Conservation (phyloP, 2,329 filamentous ascomycete genomes). For the Orbilia javanica region DNA sequence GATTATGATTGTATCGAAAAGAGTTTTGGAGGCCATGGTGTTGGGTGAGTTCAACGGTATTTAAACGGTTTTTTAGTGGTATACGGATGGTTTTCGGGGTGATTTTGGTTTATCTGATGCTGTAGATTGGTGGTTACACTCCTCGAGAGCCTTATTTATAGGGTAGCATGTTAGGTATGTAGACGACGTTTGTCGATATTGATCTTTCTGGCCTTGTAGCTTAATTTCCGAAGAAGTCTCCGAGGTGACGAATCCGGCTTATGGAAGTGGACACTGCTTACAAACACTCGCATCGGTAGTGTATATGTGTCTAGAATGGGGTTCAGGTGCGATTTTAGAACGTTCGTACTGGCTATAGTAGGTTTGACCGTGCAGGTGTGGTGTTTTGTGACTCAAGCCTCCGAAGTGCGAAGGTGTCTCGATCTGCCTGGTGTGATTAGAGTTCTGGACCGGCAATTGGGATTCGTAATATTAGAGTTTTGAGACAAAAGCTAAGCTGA, state of each 20-base stretch:
- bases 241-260: slow-evolving; percentile 23
- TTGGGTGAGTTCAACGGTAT: background rate
- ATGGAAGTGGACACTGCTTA: slow-evolving; percentile 11
- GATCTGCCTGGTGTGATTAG: background rate
- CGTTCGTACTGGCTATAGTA: no score
- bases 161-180: background rate
- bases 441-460: no score
- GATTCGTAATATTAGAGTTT: background rate
- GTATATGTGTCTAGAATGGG: background rate
- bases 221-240: slow-evolving; percentile 30
- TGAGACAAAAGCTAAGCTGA: no score
- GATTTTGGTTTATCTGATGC: background rate
- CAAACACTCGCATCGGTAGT: background rate
- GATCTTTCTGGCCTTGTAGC: background rate
- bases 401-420: background rate
- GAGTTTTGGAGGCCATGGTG: slow-evolving; percentile 12
- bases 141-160: slow-evolving; percentile 4
- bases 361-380: background rate
- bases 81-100: slow-evolving; percentile 14
- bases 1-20: slow-evolving; percentile 21
- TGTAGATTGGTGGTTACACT: background rate
- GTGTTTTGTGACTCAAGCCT: background rate
- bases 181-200: slow-evolving; percentile 9
- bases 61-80: background rate
- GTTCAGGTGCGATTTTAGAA: background rate